A percentile compares a stretch with the other conserved stretches of the same genome.
Evolutionary conservation across 768 basidiomycete species (phyloP).

Genomic region (Mrakia hoshinonis): DNA sequence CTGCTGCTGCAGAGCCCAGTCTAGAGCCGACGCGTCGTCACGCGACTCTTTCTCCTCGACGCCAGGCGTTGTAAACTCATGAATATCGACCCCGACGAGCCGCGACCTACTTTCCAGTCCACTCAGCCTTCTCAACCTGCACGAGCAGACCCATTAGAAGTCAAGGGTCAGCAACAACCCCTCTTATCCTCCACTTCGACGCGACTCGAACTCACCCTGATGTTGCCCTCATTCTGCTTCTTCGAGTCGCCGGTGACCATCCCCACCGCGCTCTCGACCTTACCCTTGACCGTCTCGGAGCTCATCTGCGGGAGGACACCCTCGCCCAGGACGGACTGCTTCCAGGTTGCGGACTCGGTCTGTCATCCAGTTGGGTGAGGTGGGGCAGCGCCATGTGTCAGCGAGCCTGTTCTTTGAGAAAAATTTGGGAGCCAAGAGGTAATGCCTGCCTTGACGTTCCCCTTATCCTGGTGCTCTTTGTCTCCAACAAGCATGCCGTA

Average conservation of each 20-base stretch:
- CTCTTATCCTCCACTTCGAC: no score
- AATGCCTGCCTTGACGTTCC: conserved; percentile 31
- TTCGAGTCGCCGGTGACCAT: conserved; percentile 37
- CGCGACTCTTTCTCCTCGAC: no score
- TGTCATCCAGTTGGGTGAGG: no score
- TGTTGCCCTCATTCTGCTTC: conserved; percentile 38
- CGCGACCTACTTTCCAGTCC: conserved; percentile 34
- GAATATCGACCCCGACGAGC: no score
- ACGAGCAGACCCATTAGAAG: no score
- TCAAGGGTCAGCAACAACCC: no score
- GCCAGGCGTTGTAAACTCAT: no score
- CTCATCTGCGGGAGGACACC: background rate
- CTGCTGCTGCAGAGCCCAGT: no score
- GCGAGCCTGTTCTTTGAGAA: no score
- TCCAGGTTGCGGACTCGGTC: conserved; percentile 40
- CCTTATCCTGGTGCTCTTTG: conserved; percentile 36
- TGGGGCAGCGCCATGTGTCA: no score
- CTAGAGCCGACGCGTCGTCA: no score
- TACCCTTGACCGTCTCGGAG: background rate
- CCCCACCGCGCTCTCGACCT: conserved; percentile 7
- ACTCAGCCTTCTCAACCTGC: conserved; percentile 40
- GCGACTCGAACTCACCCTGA: background rate
- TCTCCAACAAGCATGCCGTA: conserved; percentile 35
- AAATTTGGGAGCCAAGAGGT: no score
- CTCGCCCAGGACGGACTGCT: background rate